Evolutionary conservation across 257 asterid genomes (phyloP), one percentile per base, ranked within the genome.

Genomic region (Jaltomata sinuosa): DNA sequence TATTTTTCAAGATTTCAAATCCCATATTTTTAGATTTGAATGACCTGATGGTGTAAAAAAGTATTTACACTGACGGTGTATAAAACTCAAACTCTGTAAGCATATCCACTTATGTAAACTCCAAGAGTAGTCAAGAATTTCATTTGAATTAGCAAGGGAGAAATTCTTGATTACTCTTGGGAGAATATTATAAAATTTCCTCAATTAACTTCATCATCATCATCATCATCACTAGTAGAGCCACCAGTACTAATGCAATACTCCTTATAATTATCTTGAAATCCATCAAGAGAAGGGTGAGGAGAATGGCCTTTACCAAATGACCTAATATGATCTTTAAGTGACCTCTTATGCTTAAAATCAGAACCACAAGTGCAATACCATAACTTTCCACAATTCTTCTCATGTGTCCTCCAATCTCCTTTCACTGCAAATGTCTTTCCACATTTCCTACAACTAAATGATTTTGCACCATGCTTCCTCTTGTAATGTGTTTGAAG

Each of bases 401-500:
- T 95, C 89, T 93, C 98, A 83, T 95, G 98, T 0, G 99, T 96
- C 55, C 98, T 83, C 99, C 99, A 96, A 54, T 96, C 99, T 11
- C 99, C 99, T 59, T 91, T 93, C 5, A 96, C 99, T 0, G 99
- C 99, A 76, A 96, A 94, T 0, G 92, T 81, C 49, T 96, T 96
- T 8, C 94, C 94, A 85, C 99, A 96, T 84, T 94, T 94, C 19
- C 95, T 47, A 85, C 99, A 95, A 54, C 74, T 65, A 62, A 94
- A 96, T 85, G 96, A 92, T 90, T 94, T 94, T 2, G 93, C 71
- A 11, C 98, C 97, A 80, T 96, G 99, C 92, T 96, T 96, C 57
- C 99, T 91, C 88, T 94, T 96, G 94, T 91, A 96, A 89, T 96
- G 99, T 4, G 97, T 96, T 77, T 96, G 98, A 19, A 94, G 98